phyloP scores from a whole-genome alignment of 2,329 filamentous ascomycete species.

The Juglanconis oblonga region DNA sequence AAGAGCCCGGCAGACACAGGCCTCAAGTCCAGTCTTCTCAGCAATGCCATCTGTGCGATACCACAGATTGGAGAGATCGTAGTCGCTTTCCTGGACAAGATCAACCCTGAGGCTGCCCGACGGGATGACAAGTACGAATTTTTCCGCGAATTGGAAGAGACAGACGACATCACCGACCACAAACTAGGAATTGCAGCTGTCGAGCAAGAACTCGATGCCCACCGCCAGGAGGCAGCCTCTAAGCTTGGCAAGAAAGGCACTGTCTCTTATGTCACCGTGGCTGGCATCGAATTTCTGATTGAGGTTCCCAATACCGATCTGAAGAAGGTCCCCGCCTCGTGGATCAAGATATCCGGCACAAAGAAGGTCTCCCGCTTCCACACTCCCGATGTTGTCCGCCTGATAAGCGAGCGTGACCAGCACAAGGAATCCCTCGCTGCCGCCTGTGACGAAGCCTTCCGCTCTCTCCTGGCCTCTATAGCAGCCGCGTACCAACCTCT shows the following conservation, averaged over 20 bases:
- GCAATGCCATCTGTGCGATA: slow-evolving; percentile 68
- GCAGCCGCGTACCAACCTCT: slow-evolving; percentile 83
- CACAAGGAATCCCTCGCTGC: slow-evolving; percentile 91
- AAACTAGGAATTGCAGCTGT: slow-evolving; percentile 90
- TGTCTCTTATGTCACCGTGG: slow-evolving; percentile 76
- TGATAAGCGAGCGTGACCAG: slow-evolving; percentile 86
- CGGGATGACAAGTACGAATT: slow-evolving; percentile 92
- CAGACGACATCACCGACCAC: slow-evolving; percentile 82
- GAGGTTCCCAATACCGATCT: slow-evolving; percentile 82
- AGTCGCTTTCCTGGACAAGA: slow-evolving; percentile 73
- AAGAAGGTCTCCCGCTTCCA: slow-evolving; percentile 92
- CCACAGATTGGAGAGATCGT: slow-evolving; percentile 75
- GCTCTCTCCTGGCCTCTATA: slow-evolving; percentile 67
- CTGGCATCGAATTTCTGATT: slow-evolving; percentile 91
- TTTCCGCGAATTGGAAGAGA: slow-evolving; percentile 84
- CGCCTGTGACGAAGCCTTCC: slow-evolving; percentile 84
- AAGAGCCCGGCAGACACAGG: slow-evolving; percentile 64
- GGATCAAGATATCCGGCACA: slow-evolving; percentile 92
- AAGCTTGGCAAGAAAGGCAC: slow-evolving; percentile 68
- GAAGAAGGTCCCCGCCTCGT: slow-evolving; percentile 87
- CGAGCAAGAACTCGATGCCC: slow-evolving; percentile 80
- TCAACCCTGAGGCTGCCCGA: slow-evolving; percentile 76
- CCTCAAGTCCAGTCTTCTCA: slow-evolving; percentile 69
- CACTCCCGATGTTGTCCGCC: slow-evolving; percentile 80
- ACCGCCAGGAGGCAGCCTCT: slow-evolving; percentile 67